These are phyloP conservation scores for Daldinia eschscholtzii DNA, from an alignment of 2,329 filamentous ascomycete genomes.

Conservation along the genomic window DNA sequence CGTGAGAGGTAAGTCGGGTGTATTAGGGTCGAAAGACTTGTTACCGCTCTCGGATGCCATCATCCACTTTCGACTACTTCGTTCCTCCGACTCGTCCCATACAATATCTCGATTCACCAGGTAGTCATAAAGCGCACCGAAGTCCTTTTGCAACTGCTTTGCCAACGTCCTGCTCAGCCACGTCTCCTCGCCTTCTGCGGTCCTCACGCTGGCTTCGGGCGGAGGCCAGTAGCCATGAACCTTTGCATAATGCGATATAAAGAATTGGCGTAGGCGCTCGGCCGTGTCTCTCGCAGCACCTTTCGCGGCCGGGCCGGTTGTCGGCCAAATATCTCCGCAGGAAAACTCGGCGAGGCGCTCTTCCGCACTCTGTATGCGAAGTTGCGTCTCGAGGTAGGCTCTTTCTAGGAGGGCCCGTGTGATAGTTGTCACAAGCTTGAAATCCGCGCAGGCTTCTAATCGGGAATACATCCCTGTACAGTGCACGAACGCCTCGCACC, in stretches of 20 bases:
- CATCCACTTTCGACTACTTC: slow-evolving; percentile 73
- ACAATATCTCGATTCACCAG: slow-evolving; percentile 75
- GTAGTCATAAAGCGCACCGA: slow-evolving; percentile 77
- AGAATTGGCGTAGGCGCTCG: slow-evolving; percentile 71
- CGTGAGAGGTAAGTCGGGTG: slow-evolving; percentile 70
- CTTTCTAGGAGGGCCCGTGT: slow-evolving; percentile 73
- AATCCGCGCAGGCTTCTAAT: slow-evolving; percentile 68
- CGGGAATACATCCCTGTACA: slow-evolving; percentile 72
- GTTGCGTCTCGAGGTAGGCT: slow-evolving; percentile 71
- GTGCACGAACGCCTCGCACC: slow-evolving; percentile 76
- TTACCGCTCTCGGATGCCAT: slow-evolving; percentile 65
- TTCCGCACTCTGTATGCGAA: slow-evolving; percentile 72
- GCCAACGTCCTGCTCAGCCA: slow-evolving; percentile 73
- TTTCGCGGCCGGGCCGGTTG: slow-evolving; percentile 49
- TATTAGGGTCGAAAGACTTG: slow-evolving; percentile 63
- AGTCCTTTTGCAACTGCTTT: slow-evolving; percentile 72
- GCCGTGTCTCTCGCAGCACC: slow-evolving; percentile 66
- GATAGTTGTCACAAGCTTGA: slow-evolving; percentile 69
- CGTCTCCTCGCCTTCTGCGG: slow-evolving; percentile 58
- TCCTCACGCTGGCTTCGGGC: slow-evolving; percentile 47
- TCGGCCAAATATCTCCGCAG: slow-evolving; percentile 72
- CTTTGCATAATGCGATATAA: slow-evolving; percentile 68
- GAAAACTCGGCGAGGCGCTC: slow-evolving; percentile 71
- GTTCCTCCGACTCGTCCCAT: slow-evolving; percentile 73
- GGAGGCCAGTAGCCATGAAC: slow-evolving; percentile 74